A percentile compares a stretch with the other conserved stretches of the same genome.
phyloP scores from a whole-genome alignment of 208 protist genomes.

The Strigomonas culicis region DNA sequence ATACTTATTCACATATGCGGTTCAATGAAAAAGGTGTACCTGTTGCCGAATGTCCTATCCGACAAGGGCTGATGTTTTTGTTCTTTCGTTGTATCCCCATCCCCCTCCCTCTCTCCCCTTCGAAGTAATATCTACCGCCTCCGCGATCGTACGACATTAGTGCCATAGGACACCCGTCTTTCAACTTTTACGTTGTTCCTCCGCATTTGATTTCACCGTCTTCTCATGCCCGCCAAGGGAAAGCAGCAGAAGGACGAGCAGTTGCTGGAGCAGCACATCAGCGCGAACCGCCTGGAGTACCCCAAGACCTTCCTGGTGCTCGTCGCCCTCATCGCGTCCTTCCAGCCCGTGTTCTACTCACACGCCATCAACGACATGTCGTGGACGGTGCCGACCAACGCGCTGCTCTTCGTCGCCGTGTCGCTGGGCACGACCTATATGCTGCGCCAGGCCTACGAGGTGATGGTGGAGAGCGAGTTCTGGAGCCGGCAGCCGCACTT shows the following conservation, averaged over 20 bases:
- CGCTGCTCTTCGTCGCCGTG: constrained; percentile 54
- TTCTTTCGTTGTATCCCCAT: neutral
- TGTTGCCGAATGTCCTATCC: neutral
- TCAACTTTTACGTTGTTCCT: neutral
- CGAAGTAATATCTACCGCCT: too few relatives aligned
- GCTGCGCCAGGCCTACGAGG: constrained; percentile 76
- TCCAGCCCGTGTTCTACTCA: constrained; percentile 83
- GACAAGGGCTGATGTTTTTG: too few relatives aligned
- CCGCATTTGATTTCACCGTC: neutral
- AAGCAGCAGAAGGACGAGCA: constrained; percentile 42
- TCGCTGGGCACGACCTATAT: constrained; percentile 60
- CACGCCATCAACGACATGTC: constrained; percentile 83
- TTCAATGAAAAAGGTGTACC: constrained; percentile 2
- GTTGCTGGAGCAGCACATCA: constrained; percentile 83
- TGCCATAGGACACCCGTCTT: too few relatives aligned
- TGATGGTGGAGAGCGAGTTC: constrained; percentile 89
- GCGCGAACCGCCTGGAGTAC: constrained; percentile 79
- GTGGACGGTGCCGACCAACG: constrained; percentile 49
- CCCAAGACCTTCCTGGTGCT: constrained; percentile 57
- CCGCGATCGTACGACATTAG: too few relatives aligned
- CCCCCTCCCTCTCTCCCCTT: too few relatives aligned
- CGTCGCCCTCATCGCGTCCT: constrained; percentile 60
- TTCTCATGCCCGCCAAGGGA: constrained; percentile 6
- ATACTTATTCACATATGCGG: too few relatives aligned
- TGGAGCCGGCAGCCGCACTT: constrained; percentile 88